These are phyloP conservation scores for Tillandsia fasciculata DNA, from an alignment of 176 grass and related monocot genomes.

Conservation along the genomic window DNA sequence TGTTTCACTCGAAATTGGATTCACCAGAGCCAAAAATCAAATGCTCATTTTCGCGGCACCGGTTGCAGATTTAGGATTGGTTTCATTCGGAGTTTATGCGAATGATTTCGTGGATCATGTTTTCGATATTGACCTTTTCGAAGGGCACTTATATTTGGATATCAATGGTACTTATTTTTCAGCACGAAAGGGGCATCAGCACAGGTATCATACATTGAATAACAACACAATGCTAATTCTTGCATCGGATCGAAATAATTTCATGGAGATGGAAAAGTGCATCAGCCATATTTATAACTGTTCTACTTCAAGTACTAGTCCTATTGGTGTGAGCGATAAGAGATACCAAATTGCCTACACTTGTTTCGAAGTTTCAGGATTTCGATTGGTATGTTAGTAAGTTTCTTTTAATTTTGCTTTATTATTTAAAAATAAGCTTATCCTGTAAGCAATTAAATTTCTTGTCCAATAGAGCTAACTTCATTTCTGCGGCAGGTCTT, in stretches of 20 bases:
- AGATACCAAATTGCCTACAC: background rate
- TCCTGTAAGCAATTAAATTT: background rate
- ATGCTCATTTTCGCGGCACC: slow-evolving; percentile 6
- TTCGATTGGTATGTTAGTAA: background rate
- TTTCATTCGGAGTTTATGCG: background rate
- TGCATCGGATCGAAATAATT: background rate
- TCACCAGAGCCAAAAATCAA: background rate
- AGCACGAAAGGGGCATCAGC: background rate
- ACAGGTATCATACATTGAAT: background rate
- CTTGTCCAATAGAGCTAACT: background rate
- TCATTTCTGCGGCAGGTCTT: background rate
- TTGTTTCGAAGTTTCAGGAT: background rate
- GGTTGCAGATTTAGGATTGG: background rate
- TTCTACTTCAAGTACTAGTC: background rate
- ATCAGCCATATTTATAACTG: background rate
- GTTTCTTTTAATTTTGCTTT: background rate
- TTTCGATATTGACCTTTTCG: background rate
- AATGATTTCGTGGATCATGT: background rate
- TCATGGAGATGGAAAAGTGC: too few species aligned
- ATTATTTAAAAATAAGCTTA: background rate
- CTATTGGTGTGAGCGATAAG: background rate
- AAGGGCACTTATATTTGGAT: background rate
- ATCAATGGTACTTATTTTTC: background rate
- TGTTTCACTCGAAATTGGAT: slow-evolving; percentile 13
- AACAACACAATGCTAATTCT: background rate